These are phyloP conservation scores for Microstegium vimineum DNA, from an alignment of 176 grass and related monocot species.

Conservation along the genomic window DNA sequence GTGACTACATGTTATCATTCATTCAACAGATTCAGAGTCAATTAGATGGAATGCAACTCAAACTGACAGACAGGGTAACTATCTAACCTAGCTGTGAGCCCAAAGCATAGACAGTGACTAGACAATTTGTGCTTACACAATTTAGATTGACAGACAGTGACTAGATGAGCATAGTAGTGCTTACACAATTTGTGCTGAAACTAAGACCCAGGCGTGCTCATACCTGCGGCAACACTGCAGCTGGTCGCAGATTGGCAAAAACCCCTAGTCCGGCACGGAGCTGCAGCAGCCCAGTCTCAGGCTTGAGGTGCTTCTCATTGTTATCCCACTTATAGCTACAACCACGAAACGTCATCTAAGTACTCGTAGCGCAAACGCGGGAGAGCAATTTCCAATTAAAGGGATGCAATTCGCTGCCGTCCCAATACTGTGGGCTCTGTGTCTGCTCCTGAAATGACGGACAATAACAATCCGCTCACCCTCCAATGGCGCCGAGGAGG, in stretches of 20 bases:
- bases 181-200: neutral
- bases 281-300: slow-evolving; percentile 81
- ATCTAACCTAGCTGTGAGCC: neutral
- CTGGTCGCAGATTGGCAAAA: slow-evolving; percentile 86
- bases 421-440: neutral
- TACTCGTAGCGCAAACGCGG: neutral
- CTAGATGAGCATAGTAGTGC: neutral
- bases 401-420: neutral
- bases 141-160: neutral
- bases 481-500: slow-evolving; percentile 71
- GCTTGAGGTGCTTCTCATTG: slow-evolving; percentile 94
- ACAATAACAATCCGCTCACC: slow-evolving; percentile 31
- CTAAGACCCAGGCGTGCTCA: neutral
- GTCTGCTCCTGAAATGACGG: neutral
- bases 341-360: neutral
- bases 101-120: neutral
- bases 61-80: neutral
- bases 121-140: neutral
- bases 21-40: neutral
- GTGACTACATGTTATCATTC: neutral
- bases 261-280: slow-evolving; percentile 63
- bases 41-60: neutral
- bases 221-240: slow-evolving; percentile 81
- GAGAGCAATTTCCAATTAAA: neutral
- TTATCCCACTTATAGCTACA: slow-evolving; percentile 94